These are phyloP conservation scores for Mycosphaerelloides madeirae DNA, from an alignment of 2,329 filamentous ascomycete genomes.

Conservation along the genomic window DNA sequence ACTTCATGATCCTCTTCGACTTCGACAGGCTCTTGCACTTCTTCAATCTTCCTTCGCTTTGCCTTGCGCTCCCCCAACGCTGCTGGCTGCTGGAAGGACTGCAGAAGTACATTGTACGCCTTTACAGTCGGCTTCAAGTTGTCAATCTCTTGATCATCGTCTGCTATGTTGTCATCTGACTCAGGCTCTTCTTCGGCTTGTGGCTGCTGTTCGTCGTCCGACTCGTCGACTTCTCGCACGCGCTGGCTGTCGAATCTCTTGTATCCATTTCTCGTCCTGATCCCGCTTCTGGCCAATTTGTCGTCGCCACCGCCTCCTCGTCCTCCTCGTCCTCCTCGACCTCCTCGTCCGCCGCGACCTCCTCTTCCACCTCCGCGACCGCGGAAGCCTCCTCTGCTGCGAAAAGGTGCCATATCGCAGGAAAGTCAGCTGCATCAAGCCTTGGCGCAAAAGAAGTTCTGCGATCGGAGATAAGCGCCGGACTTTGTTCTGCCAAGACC, in stretches of 20 bases:
- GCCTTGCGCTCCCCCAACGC: constrained; percentile 41
- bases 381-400: constrained; percentile 28
- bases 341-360: constrained; percentile 20
- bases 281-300: constrained; percentile 31
- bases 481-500: too few relatives aligned
- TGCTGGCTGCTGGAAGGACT: constrained; percentile 46
- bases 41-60: constrained; percentile 51
- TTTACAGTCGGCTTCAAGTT: constrained; percentile 26
- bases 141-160: constrained; percentile 32
- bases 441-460: too few relatives aligned
- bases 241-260: constrained; percentile 33
- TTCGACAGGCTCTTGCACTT: constrained; percentile 4
- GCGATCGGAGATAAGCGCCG: too few relatives aligned
- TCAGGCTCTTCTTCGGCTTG: constrained; percentile 19
- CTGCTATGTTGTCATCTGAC: constrained; percentile 20
- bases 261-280: constrained; percentile 30
- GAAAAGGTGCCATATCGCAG: constrained; percentile 29
- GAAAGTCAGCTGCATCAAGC: too few relatives aligned
- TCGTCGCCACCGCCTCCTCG: constrained; percentile 23
- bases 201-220: constrained; percentile 19
- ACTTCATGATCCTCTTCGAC: constrained; percentile 14
- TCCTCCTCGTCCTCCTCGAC: constrained; percentile 25
- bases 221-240: constrained; percentile 30
- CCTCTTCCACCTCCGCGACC: constrained; percentile 25
- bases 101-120: constrained; percentile 55